phyloP scores from a whole-genome alignment of 768 basidiomycete genomes.

The Suillus fuscotomentosus region DNA sequence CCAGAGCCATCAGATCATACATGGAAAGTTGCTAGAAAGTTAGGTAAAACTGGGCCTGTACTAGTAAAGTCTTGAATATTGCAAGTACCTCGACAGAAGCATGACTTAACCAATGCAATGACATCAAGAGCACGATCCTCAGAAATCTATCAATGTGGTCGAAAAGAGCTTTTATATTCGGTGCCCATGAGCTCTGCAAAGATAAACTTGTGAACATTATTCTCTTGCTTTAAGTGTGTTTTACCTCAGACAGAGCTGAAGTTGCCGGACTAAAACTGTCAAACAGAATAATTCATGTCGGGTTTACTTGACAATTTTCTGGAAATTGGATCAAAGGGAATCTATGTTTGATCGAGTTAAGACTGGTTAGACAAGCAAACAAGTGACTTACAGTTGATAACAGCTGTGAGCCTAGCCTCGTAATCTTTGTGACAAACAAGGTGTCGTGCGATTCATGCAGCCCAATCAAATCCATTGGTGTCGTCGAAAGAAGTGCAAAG shows the following conservation, averaged over 20 bases:
- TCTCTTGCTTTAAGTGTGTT: constrained; percentile 8
- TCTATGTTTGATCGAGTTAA: constrained; percentile 27
- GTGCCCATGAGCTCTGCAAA: constrained; percentile 73
- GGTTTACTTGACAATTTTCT: constrained; percentile 56
- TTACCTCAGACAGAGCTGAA: constrained; percentile 38
- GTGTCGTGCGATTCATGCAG: constrained; percentile 80
- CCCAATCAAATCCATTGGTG: constrained; percentile 78
- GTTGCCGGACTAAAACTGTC: constrained; percentile 69
- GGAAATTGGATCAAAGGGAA: constrained; percentile 55
- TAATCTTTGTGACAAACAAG: constrained; percentile 73
- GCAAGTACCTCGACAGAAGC: constrained; percentile 8
- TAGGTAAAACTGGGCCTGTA: constrained; percentile 81
- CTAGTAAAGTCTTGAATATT: constrained; percentile 7
- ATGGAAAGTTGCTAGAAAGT: constrained; percentile 97
- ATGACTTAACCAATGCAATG: constrained; percentile 58
- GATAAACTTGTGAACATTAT: constrained; percentile 5
- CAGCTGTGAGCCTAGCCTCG: constrained; percentile 71
- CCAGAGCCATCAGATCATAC: constrained; percentile 83
- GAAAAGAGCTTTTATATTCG: constrained; percentile 69
- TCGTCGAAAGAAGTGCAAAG: constrained; percentile 64
- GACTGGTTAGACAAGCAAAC: not conserved
- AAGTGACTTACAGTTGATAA: constrained; percentile 44
- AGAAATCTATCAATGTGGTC: constrained; percentile 72
- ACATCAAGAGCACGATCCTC: constrained; percentile 62
- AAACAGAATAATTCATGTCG: constrained; percentile 57